phyloP scores from a whole-genome alignment of 1,284 basidiomycete genomes.

The Fomitopsis betulina region DNA sequence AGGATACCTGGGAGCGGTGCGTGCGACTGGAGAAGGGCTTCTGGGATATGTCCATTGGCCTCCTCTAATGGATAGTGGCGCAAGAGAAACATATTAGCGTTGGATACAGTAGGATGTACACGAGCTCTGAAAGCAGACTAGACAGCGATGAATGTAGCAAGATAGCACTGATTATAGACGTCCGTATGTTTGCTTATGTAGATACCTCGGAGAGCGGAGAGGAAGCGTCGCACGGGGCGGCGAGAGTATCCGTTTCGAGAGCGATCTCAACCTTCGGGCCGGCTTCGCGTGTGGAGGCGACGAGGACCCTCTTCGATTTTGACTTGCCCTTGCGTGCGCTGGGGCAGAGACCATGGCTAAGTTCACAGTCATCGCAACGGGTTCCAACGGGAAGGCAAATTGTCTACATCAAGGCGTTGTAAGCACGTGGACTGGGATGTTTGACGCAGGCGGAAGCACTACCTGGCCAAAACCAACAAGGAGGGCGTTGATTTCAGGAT shows the following conservation, averaged over 20 bases:
- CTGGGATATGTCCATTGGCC: conserved; percentile 80
- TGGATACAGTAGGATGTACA: background rate
- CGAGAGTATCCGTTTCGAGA: conserved; percentile 23
- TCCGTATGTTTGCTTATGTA: background rate
- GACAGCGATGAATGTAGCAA: background rate
- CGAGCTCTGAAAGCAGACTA: background rate
- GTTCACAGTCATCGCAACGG: conserved; percentile 73
- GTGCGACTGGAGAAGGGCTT: conserved; percentile 81
- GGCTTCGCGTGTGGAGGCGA: conserved; percentile 1
- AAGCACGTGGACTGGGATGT: background rate
- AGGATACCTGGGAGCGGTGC: conserved; percentile 73
- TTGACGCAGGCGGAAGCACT: conserved; percentile 1
- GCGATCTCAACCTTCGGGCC: conserved; percentile 35
- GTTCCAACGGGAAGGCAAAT: conserved; percentile 84
- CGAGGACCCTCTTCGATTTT: conserved; percentile 11
- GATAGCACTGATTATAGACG: background rate
- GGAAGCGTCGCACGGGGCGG: background rate
- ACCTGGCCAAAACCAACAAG: conserved; percentile 95
- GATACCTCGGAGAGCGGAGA: background rate
- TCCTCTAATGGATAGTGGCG: conserved; percentile 23
- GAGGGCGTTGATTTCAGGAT: conserved; percentile 82
- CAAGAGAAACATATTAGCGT: background rate
- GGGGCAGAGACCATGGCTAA: conserved; percentile 56
- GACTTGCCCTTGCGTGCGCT: conserved; percentile 35
- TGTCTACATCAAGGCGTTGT: conserved; percentile 34